phyloP scores from a whole-genome alignment of 345 rosid genomes.

The Bruguiera parviflora region DNA sequence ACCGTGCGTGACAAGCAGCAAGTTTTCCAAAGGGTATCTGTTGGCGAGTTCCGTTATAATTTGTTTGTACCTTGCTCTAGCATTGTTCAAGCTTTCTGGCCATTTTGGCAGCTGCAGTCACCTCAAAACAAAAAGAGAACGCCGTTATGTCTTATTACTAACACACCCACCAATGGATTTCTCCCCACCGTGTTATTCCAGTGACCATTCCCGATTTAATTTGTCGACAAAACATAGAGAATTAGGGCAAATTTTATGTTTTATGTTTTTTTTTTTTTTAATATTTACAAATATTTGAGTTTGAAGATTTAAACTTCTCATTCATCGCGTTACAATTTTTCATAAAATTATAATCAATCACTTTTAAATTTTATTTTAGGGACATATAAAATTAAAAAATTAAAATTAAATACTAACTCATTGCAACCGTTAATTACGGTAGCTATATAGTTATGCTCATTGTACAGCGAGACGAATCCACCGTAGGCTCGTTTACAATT shows the following conservation, averaged over 20 bases:
- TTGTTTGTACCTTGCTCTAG: constrained; percentile 56
- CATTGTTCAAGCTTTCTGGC: constrained; percentile 49
- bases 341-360: too few relatives aligned
- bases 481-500: too few relatives aligned
- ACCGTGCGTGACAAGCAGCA: constrained; percentile 89
- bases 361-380: too few relatives aligned
- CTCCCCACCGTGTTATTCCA: too few relatives aligned
- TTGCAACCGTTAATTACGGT: too few relatives aligned
- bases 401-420: not conserved
- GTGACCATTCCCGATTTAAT: too few relatives aligned
- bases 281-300: too few relatives aligned
- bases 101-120: constrained; percentile 59
- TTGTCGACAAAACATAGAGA: too few relatives aligned
- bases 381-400: not conserved
- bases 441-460: not conserved
- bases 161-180: not conserved
- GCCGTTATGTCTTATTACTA: not conserved
- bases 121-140: constrained; percentile 7
- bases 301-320: too few relatives aligned
- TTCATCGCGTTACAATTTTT: too few relatives aligned
- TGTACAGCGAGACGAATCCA: not conserved
- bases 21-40: constrained; percentile 71
- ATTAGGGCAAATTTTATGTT: too few relatives aligned
- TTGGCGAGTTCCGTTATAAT: constrained; percentile 58
- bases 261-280: too few relatives aligned